Evolutionary conservation across 495 filamentous ascomycete genomes (phyloP), one percentile per base, ranked within the genome.

Genomic region (Chaetomium tenue): DNA sequence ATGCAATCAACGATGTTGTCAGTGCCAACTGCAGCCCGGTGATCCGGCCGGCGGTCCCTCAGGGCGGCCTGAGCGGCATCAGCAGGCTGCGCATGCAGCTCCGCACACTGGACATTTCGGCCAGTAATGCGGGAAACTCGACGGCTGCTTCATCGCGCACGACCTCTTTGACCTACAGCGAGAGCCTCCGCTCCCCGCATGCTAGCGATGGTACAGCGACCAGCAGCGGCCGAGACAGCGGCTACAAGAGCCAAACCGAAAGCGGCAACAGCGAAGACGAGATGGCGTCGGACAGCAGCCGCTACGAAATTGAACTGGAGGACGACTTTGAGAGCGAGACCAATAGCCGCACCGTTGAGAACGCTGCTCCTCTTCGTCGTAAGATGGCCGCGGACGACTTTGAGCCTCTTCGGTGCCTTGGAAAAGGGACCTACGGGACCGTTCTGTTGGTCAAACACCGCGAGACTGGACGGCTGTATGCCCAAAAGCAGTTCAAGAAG

Each of bases 401-500:
- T 72, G 87, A 93, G 66, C 86, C 89, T 40, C 75, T 98, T n/a
- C 88, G 90, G n/a, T 97, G 93, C 73, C 86, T 98, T 42, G 94
- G 94, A 30, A 98, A 98, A 72, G 94, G 94, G 64, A 90, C 93
- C 5, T 98, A 91, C 73, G 94, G 94, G 22, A 97, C 92, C 2
- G 94, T 98, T 16, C 73, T 96, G 51, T 83, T 98, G 13, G 94
- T 98, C 65, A 93, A 91, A 71, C 92, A 98, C 73, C 84, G 82
- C 44, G 72, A 86, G 22, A 97, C 93, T 0, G 93, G 93, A 20
- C 89, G 91, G 50, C 85, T 98, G 4, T 98, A 90, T 71, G 95
- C 94, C 2, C 94, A 98, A 80, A 98, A 98, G 79, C 95, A 98
- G 79, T 93, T 98, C 78, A 91, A 92, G 71, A 98, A 98, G 74